Evolutionary conservation across 2,329 filamentous ascomycete species (phyloP).

Genomic region (Tolypocladium inflatum): DNA sequence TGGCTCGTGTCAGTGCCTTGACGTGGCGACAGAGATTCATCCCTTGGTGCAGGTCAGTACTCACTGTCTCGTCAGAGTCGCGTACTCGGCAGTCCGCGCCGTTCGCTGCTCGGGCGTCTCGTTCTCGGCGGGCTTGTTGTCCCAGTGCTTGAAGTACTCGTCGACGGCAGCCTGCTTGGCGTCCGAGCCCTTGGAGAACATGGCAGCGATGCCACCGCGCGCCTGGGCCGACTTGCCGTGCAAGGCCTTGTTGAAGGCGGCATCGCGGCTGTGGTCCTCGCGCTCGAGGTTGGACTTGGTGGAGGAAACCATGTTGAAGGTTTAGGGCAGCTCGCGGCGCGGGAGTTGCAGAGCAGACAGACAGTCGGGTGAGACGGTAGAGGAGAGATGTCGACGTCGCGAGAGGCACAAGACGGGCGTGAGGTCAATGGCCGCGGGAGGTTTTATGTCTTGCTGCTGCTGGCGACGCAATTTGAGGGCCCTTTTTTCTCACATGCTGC

Average conservation of each 20-base stretch:
- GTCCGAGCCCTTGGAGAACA: slow-evolving; percentile 68
- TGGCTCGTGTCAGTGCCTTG: slow-evolving; percentile 27
- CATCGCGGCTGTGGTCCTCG: slow-evolving; percentile 79
- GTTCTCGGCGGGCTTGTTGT: slow-evolving; percentile 66
- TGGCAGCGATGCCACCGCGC: slow-evolving; percentile 66
- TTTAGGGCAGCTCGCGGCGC: slow-evolving; percentile 1
- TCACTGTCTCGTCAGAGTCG: slow-evolving; percentile 84
- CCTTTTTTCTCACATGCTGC: slow-evolving; percentile 1
- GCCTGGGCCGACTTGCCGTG: slow-evolving; percentile 64
- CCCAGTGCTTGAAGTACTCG: slow-evolving; percentile 96
- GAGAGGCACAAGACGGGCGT: not conserved
- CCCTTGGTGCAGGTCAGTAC: slow-evolving; percentile 20
- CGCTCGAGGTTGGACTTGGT: slow-evolving; percentile 51
- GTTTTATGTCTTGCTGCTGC: slow-evolving; percentile 1
- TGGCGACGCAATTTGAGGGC: not conserved
- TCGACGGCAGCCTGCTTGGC: slow-evolving; percentile 77
- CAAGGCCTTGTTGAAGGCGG: slow-evolving; percentile 81
- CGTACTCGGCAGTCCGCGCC: slow-evolving; percentile 79
- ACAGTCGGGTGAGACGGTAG: slow-evolving; percentile 4
- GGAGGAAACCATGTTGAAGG: slow-evolving; percentile 34
- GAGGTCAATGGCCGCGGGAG: not conserved
- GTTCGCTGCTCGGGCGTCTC: slow-evolving; percentile 80
- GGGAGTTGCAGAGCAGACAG: slow-evolving; percentile 5
- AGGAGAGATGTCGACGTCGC: not conserved
- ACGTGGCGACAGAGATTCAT: no score